A percentile compares a stretch with the other conserved stretches of the same genome.
phyloP scores from a whole-genome alignment of 2,329 filamentous ascomycete genomes.

The Phialophora macrospora region DNA sequence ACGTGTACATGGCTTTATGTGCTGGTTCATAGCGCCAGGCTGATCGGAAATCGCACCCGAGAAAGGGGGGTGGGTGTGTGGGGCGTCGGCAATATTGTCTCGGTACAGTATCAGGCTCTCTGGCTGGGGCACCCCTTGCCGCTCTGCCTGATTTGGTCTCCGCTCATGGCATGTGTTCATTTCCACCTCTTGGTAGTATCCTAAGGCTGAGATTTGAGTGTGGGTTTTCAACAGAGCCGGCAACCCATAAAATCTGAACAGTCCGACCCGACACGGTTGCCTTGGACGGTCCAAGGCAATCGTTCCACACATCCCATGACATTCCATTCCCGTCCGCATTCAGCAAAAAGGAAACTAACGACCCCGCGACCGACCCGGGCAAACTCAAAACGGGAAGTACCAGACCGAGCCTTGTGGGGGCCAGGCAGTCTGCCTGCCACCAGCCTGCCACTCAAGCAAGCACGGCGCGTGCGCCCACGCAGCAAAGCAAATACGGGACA shows the following conservation, averaged over 20 bases:
- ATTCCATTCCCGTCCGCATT: no score
- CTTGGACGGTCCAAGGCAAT: background rate
- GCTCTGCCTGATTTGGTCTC: background rate
- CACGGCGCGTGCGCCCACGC: background rate
- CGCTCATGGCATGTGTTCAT: background rate
- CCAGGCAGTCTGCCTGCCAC: background rate
- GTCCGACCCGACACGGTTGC: background rate
- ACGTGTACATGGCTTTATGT: background rate
- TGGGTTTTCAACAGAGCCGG: background rate
- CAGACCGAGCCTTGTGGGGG: background rate
- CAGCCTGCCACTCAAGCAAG: no score
- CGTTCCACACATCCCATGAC: background rate
- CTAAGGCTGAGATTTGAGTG: background rate
- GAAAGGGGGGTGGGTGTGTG: background rate
- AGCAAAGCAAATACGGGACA: background rate
- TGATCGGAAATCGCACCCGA: background rate
- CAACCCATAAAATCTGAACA: background rate
- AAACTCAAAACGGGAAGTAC: background rate
- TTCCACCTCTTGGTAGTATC: no score
- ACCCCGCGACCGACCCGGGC: no score
- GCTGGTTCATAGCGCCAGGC: background rate
- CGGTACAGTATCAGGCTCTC: background rate
- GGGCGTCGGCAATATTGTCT: background rate
- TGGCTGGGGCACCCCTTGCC: no score
- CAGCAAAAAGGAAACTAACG: background rate